Base-by-base conservation (phyloP, 768 basidiomycete genomes). In the Mycena leptocephala region DNA sequence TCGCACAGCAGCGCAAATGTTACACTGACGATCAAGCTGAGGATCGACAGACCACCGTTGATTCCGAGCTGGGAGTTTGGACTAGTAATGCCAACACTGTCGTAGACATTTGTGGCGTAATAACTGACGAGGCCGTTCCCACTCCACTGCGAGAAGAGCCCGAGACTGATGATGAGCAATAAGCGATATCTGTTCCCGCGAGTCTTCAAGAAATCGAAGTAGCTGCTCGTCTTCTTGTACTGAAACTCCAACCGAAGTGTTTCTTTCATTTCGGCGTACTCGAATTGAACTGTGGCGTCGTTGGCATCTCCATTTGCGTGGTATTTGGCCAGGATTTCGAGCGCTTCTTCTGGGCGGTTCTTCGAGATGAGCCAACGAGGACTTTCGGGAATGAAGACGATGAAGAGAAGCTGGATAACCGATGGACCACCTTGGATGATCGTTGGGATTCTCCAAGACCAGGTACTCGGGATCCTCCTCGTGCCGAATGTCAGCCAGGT, bases 401-500 rank as follows among this genome's bases (percentile, higher is more conserved):
- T 85, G 58, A 95, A 82, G 74, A 84, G 76, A 74, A 95, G 78
- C 80, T 95, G 93, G 64, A 92, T 73, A 58, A 92, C 74, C 0
- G 93, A 91, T 9, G 93, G 93, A 41, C 91, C 77, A 33, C 86
- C 91, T 86, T 95, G 93, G 4, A 94, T 83, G 28, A 91, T 82
- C 16, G 93, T 93, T 3, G 94, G 93, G 69, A 94, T 87, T 70
- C 95, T 89, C 95, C 95, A 96, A 24, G 92, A 85, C 93, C 92
- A 95, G 56, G 88, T 87, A 76, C 79, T 90, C 48, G 82, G 81
- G 68, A 94, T 89, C 78, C 88, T 85, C 86, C 93, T 92, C 24
- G 94, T 93, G 32, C 94, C 94, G 81, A 91, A 95, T 0, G 94
- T 93, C 28, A 68, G 48, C 65, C 65, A 67, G 65, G 64, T 66